Evolutionary conservation across 176 grass and related monocot genomes (phyloP).

Genomic region (Phoenix dactylifera): DNA sequence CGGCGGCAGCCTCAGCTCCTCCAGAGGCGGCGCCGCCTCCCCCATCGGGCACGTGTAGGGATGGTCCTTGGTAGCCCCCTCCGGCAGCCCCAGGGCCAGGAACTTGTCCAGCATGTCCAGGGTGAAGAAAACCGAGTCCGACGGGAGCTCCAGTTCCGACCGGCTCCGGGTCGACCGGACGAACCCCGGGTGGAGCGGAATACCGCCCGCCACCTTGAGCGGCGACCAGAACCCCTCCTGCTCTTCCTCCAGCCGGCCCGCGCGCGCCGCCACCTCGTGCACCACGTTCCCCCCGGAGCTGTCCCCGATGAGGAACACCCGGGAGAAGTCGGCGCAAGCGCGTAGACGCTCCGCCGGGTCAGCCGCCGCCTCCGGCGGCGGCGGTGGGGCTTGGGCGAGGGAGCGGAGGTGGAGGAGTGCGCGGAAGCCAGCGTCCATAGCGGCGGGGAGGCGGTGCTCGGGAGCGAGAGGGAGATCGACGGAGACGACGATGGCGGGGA

Average conservation of each 20-base stretch:
- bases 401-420: constrained; percentile 45
- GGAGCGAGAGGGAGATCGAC: constrained; percentile 64
- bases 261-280: constrained; percentile 37
- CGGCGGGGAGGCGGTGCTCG: constrained; percentile 49
- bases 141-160: constrained; percentile 46
- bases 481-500: constrained; percentile 32
- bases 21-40: constrained; percentile 37
- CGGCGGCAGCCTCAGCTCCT: constrained; percentile 43
- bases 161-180: constrained; percentile 53
- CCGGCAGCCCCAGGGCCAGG: constrained; percentile 36
- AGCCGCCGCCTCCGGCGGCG: not conserved
- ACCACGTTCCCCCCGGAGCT: constrained; percentile 38
- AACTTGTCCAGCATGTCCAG: constrained; percentile 87
- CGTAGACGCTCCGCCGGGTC: not conserved
- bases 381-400: not conserved
- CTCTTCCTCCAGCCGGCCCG: constrained; percentile 2
- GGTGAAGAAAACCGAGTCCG: constrained; percentile 74
- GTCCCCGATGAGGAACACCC: constrained; percentile 47
- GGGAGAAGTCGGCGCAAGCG: constrained; percentile 28
- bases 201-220: constrained; percentile 48
- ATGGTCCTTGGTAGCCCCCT: constrained; percentile 72
- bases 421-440: constrained; percentile 33
- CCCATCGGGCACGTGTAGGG: constrained; percentile 82
- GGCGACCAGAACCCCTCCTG: constrained; percentile 25
- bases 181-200: constrained; percentile 74